Percentiles rank a stretch among this genome's conserved stretches.
Conservation (phyloP, 371 early-diverging fungal species). For the Dichotomocladium elegans region DNA sequence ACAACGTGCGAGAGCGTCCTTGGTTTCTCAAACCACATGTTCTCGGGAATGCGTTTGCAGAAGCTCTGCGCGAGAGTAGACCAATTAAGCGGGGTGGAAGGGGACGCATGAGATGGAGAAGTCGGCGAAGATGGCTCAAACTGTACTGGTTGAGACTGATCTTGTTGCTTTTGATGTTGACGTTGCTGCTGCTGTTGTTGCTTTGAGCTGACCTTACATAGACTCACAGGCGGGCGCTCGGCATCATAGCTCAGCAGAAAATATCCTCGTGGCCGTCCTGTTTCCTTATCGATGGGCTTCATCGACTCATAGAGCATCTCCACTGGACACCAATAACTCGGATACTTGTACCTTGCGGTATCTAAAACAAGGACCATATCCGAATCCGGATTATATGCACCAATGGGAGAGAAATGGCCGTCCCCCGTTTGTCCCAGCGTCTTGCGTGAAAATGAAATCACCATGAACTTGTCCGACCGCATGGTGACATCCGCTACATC, state of each 20-base stretch:
- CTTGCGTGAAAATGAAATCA: constrained; percentile 80
- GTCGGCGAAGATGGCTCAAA: too few species aligned
- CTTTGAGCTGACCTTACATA: constrained; percentile 22
- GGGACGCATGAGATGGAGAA: too few species aligned
- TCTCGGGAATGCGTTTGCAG: constrained; percentile 47
- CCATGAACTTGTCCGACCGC: constrained; percentile 77
- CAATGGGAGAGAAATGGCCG: constrained; percentile 79
- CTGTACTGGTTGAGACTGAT: neutral
- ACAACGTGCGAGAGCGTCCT: constrained; percentile 41
- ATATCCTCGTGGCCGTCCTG: constrained; percentile 81
- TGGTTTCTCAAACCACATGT: constrained; percentile 50
- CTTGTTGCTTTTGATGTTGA: neutral
- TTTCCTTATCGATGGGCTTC: constrained; percentile 77
- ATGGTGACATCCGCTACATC: constrained; percentile 70
- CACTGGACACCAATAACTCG: constrained; percentile 73
- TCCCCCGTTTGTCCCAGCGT: constrained; percentile 89
- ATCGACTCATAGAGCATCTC: constrained; percentile 75
- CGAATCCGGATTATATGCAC: constrained; percentile 60
- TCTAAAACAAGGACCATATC: constrained; percentile 81
- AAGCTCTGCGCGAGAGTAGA: constrained; percentile 44
- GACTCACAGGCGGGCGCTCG: constrained; percentile 37
- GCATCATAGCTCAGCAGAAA: constrained; percentile 66
- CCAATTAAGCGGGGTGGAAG: constrained; percentile 35
- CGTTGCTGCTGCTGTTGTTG: neutral
- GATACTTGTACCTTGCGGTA: constrained; percentile 77